Base-by-base conservation (phyloP, 2,329 filamentous ascomycete genomes). In the Gnomoniopsis smithogilvyi region DNA sequence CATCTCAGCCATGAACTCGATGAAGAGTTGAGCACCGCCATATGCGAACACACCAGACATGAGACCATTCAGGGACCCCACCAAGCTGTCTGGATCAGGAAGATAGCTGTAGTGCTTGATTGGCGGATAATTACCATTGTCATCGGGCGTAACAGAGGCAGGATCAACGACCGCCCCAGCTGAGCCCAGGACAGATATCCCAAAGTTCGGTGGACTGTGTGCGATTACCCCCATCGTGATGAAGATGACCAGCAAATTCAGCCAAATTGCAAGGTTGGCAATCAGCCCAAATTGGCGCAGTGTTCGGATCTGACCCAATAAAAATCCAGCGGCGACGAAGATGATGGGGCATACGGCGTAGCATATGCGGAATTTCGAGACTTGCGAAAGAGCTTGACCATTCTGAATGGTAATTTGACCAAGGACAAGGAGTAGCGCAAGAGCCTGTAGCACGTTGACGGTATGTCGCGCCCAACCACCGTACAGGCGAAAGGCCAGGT, bases 1-100 rank as follows among this genome's bases (percentile, higher is more conserved):
- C 75, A 78, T 78, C 69, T 78, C 76, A 41, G 82, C 76, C 72
- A 86, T 75, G 63, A 86, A 80, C 58, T 84, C 81, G 41, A 78
- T 75, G 67, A 85, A 86, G 8, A 86, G 70, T 67, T 81, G 79
- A 3, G 80, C 79, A 3, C 83, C 83, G n/a, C 81, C 81, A 62
- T 85, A 86, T 0, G 81, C 78, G 54, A 80, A 82, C 6, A 86
- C 82, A 11, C 76, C 79, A 50, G 81, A 78, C 69, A 80, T 78
- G 43, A 81, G 69, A n/a, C 80, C 80, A 57, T 79, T 80, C 56
- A 83, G 69, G 12, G 76, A 75, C 19, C 73, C 78, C 14, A 70
- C 67, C 48, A 83, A 76, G 19, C 75, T 72, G 2, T 73, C 72
- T 6, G 75, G 70, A 17, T 77, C 73, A 2, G 77, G 74, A 3